These are phyloP conservation scores for Tuber brumale DNA, from an alignment of 495 filamentous ascomycete species.

Conservation along the genomic window DNA sequence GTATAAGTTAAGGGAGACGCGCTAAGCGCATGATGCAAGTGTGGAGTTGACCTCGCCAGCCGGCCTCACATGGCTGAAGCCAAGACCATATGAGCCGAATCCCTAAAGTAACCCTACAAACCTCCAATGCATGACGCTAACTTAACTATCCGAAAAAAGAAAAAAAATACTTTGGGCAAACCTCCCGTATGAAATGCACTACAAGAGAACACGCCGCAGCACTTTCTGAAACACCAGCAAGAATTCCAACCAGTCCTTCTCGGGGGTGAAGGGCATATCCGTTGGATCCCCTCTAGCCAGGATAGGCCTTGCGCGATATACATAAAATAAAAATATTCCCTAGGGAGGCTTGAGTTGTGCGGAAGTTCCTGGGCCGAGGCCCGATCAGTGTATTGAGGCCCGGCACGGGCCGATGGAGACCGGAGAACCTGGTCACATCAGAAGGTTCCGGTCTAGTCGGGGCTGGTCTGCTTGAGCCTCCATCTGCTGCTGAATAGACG, in stretches of 20 bases:
- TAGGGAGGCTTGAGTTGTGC: background rate
- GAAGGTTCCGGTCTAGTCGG: background rate
- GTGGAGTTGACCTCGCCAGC: background rate
- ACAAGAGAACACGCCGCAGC: background rate
- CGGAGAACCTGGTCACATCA: background rate
- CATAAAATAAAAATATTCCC: background rate
- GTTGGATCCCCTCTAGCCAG: background rate
- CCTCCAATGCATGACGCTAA: background rate
- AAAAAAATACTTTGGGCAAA: background rate
- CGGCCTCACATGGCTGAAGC: background rate
- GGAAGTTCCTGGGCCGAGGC: background rate
- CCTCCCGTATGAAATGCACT: background rate
- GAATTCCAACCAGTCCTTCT: background rate
- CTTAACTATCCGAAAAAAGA: background rate
- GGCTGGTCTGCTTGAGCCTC: background rate
- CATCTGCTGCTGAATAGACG: background rate
- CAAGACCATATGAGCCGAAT: background rate
- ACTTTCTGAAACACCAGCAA: background rate
- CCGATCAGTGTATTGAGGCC: background rate
- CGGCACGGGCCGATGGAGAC: background rate
- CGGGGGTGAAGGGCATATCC: background rate
- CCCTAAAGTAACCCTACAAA: background rate
- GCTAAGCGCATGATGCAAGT: background rate
- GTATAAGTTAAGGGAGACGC: background rate
- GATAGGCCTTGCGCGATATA: background rate